A percentile compares a stretch with the other conserved stretches of the same genome.
phyloP scores from a whole-genome alignment of 495 filamentous ascomycete species.

The Penicillium fimorum region DNA sequence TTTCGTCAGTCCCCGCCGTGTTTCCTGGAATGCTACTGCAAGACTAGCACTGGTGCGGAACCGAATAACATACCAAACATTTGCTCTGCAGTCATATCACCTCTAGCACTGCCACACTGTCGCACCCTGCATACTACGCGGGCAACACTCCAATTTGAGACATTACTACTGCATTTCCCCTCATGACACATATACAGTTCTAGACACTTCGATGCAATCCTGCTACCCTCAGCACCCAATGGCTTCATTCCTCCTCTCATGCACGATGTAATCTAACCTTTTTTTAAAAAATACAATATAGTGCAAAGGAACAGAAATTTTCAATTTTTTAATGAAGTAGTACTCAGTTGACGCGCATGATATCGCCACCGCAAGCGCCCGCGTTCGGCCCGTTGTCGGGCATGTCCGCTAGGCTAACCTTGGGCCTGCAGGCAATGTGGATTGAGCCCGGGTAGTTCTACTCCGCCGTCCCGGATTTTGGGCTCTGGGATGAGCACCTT shows the following conservation, averaged over 20 bases:
- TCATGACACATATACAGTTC: slow-evolving; percentile 5
- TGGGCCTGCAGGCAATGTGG: slow-evolving; percentile 20
- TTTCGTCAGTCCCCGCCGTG: slow-evolving; percentile 9
- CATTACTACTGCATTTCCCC: slow-evolving; percentile 1
- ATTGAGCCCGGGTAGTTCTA: slow-evolving; percentile 6
- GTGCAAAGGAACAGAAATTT: neutral
- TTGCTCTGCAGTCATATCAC: slow-evolving; percentile 2
- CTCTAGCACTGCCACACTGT: neutral
- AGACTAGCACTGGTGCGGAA: neutral
- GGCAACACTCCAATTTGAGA: neutral
- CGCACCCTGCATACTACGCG: slow-evolving; percentile 2
- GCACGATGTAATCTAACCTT: slow-evolving; percentile 3
- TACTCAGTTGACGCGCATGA: slow-evolving; percentile 12
- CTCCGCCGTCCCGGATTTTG: slow-evolving; percentile 18
- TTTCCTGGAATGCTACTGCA: slow-evolving; percentile 8
- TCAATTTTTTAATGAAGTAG: neutral
- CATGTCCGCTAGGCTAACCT: slow-evolving; percentile 33
- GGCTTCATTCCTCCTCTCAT: neutral
- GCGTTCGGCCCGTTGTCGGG: slow-evolving; percentile 36
- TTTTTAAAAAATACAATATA: neutral
- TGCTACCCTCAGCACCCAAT: slow-evolving; percentile 3
- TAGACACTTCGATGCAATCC: neutral
- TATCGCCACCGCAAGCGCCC: slow-evolving; percentile 22
- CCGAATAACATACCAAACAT: neutral
- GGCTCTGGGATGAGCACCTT: slow-evolving; percentile 19